Percentiles rank a stretch among this genome's conserved stretches.
Conservation (phyloP, 768 basidiomycete genomes). For the Hortiboletus campestris region DNA sequence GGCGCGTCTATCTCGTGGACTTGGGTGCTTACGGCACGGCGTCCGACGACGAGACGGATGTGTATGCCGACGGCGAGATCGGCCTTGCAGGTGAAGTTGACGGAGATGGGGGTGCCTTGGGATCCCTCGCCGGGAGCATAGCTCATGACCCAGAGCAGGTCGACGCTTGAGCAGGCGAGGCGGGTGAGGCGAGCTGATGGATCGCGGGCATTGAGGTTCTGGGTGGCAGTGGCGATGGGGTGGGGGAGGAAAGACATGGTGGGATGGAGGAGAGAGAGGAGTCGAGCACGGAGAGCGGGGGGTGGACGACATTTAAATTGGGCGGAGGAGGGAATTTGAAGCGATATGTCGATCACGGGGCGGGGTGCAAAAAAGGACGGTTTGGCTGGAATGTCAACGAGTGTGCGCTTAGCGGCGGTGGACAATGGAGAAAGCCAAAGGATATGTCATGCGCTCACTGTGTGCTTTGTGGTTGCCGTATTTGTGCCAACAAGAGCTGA, state of each 20-base stretch:
- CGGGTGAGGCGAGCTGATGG: constrained; percentile 13
- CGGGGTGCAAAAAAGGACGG: constrained; percentile 18
- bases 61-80: constrained; percentile 39
- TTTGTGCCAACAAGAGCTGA: constrained; percentile 30
- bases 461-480: constrained; percentile 17
- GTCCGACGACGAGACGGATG: constrained; percentile 73
- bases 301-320: constrained; percentile 25
- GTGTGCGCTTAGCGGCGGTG: not conserved
- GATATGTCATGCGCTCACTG: constrained; percentile 9
- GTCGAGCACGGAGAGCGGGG: not conserved
- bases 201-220: constrained; percentile 12
- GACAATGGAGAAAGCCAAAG: constrained; percentile 4
- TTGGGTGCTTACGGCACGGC: constrained; percentile 63
- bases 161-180: constrained; percentile 45
- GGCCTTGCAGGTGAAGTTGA: constrained; percentile 43
- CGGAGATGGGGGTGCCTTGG: constrained; percentile 59
- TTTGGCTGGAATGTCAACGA: not conserved
- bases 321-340: constrained; percentile 7
- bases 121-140: constrained; percentile 66
- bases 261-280: not conserved
- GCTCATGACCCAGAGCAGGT: constrained; percentile 62
- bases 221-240: not conserved
- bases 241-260: constrained; percentile 3
- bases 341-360: constrained; percentile 15
- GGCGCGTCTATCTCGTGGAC: constrained; percentile 53